phyloP scores from a whole-genome alignment of 2,329 filamentous ascomycete genomes.

The Alternaria gaisen region DNA sequence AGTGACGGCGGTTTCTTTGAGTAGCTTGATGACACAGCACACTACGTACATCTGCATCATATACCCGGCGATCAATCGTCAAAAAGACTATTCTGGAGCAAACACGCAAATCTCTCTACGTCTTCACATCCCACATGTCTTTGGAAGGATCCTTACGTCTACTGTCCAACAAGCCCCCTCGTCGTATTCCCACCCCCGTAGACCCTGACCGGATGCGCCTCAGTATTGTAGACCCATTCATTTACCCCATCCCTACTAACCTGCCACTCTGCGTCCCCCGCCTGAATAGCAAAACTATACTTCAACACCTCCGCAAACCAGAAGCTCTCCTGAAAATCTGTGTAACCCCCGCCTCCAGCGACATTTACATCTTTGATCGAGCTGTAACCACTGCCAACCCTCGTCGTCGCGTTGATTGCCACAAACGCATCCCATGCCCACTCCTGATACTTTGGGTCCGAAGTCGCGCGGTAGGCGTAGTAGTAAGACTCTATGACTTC shows the following conservation, averaged over 20 bases:
- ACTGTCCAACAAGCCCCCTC: background rate
- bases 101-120: background rate
- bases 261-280: conserved; percentile 68
- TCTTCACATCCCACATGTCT: background rate
- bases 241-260: conserved; percentile 61
- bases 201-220: conserved; percentile 68
- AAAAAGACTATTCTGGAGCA: conserved; percentile 4
- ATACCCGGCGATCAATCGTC: conserved; percentile 27
- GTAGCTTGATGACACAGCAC: conserved; percentile 21
- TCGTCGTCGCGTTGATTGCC: conserved; percentile 70
- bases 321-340: conserved; percentile 84
- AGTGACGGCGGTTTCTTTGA: conserved; percentile 53
- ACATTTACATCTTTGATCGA: conserved; percentile 72
- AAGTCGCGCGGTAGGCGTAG: conserved; percentile 84
- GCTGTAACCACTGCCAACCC: conserved; percentile 72
- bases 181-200: conserved; percentile 9
- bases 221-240: conserved; percentile 70
- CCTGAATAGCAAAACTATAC: conserved; percentile 77
- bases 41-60: conserved; percentile 20
- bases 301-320: conserved; percentile 89
- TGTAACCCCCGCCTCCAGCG: conserved; percentile 66
- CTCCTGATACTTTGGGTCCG: conserved; percentile 78
- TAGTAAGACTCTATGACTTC: conserved; percentile 87
- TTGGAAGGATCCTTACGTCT: background rate
- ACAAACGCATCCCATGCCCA: conserved; percentile 84